Evolutionary conservation across 371 early-diverging fungal species (phyloP), one percentile per base, ranked within the genome.

Genomic region (Mortierella sp.): DNA sequence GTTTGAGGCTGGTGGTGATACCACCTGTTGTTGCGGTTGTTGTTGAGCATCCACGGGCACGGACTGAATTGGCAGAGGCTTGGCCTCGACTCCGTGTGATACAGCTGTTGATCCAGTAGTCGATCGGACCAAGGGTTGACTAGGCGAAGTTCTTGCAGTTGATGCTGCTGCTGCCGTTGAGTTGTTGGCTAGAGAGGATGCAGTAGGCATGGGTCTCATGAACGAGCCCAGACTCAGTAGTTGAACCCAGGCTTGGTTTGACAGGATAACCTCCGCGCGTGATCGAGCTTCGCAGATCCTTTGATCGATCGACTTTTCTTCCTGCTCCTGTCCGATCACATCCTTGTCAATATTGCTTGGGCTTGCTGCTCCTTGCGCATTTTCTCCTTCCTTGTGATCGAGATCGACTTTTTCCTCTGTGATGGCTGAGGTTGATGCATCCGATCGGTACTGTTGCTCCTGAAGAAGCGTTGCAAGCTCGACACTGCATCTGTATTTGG

Each of bases 401-500:
- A 65, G 24, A 31, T 61, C 44, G 22, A 58, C n/a, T n/a, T n/a
- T n/a, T n/a, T n/a, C n/a, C n/a, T n/a, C n/a, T 53, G n/a, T 22
- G 16, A 34, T 29, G 24, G n/a, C 24, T 63, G 44, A 48, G 8
- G 55, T 64, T 31, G 22, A 26, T 29, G 55, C 58, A 34, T 58
- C 58, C 58, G 37, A 58, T 58, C 37, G 58, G 34, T 34, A 31
- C 34, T 58, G 31, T 34, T n/a, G 37, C 26, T 58, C 55, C 47
- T 68, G 79, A 47, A 74, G 61, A 44, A 75, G 58, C 1, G 64
- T 79, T 11, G 88, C 81, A 37, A 90, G 86, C 19, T 90, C 88
- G 44, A 83, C 79, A 41, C 74, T 70, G 61, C 76, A 75, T 11
- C 83, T 68, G 53, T 86, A 90, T 66, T 90, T 91, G 31, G 88